These are phyloP conservation scores for Asterella californica DNA, from an alignment of 225 moss, liverwort and hornwort species.

Conservation along the genomic window DNA sequence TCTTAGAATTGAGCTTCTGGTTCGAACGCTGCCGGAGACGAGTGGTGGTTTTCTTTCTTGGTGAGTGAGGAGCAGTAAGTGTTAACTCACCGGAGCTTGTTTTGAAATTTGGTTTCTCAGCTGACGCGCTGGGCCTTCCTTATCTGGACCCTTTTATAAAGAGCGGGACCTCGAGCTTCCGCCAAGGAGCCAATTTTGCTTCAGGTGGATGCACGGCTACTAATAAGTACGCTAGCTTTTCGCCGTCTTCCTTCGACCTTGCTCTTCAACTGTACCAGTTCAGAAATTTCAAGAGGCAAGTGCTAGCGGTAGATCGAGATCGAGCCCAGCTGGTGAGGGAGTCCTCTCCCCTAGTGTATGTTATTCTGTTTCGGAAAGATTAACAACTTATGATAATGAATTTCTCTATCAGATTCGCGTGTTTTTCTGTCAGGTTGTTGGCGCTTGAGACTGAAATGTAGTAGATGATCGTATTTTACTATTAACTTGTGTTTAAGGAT, in stretches of 20 bases:
- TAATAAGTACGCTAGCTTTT: not conserved
- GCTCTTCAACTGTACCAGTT: conserved; percentile 41
- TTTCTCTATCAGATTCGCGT: not conserved
- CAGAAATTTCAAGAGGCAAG: conserved; percentile 31
- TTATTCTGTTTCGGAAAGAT: not conserved
- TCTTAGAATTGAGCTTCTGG: no score
- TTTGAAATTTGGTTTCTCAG: conserved; percentile 16
- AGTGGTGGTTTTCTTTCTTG: not conserved
- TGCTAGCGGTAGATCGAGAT: conserved; percentile 11
- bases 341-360: not conserved
- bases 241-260: conserved; percentile 1
- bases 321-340: not conserved
- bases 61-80: not conserved
- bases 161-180: conserved; percentile 29
- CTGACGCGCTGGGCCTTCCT: conserved; percentile 29
- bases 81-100: not conserved
- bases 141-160: conserved; percentile 36
- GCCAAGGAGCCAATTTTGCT: conserved; percentile 44
- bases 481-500: not conserved
- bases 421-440: no score
- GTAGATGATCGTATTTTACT: not conserved
- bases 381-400: not conserved
- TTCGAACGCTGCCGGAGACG: not conserved
- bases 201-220: conserved; percentile 25
- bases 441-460: no score